These are phyloP conservation scores for Agrocybe pediades DNA, from an alignment of 768 basidiomycete species.

Conservation along the genomic window DNA sequence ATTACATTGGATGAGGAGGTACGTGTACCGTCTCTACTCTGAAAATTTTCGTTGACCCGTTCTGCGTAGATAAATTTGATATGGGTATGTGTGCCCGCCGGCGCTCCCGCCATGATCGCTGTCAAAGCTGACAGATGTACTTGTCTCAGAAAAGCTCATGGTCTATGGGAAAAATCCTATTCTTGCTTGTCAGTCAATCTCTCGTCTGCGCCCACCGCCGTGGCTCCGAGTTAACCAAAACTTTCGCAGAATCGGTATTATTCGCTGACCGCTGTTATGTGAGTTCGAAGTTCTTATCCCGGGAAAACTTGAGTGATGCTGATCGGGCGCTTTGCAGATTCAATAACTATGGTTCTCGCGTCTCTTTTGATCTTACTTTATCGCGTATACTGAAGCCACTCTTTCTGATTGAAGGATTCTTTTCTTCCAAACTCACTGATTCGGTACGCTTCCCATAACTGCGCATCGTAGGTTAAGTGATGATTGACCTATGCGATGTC, in stretches of 20 bases:
- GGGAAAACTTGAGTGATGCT: background rate
- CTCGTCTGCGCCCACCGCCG: background rate
- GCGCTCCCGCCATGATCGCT: background rate
- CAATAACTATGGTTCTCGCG: slow-evolving; percentile 50
- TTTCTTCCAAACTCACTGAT: slow-evolving; percentile 38
- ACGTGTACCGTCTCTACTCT: background rate
- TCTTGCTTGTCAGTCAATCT: slow-evolving; percentile 46
- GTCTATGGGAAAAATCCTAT: slow-evolving; percentile 56
- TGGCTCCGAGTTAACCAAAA: background rate
- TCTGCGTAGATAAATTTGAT: slow-evolving; percentile 47
- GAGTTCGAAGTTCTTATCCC: slow-evolving; percentile 22
- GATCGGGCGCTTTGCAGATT: slow-evolving; percentile 32
- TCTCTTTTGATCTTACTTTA: background rate
- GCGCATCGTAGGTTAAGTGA: too few relatives aligned
- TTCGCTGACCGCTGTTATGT: slow-evolving; percentile 51
- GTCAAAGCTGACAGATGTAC: background rate
- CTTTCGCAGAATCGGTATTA: slow-evolving; percentile 58
- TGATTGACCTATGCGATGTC: background rate
- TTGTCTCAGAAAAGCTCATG: slow-evolving; percentile 47
- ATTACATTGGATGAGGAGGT: slow-evolving; percentile 58
- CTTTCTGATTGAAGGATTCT: slow-evolving; percentile 29
- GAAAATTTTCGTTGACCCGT: too few relatives aligned
- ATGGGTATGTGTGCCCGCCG: slow-evolving; percentile 40
- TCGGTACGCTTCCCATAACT: too few relatives aligned
- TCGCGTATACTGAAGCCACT: background rate